Conservation (phyloP, 768 basidiomycete genomes). For the Termitomyces sp. region DNA sequence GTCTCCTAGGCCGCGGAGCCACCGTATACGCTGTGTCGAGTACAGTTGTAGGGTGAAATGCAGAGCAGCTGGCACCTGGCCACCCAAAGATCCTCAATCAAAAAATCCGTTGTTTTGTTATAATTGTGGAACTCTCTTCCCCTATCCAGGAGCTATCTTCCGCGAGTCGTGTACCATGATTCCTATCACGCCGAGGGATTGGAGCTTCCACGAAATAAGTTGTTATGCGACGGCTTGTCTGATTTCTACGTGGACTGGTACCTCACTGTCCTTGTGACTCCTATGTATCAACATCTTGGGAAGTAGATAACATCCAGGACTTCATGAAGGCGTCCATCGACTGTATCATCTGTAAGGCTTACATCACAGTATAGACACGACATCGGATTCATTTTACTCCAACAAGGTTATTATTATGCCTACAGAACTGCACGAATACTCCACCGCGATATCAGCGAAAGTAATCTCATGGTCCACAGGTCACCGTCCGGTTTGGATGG, state of each 20-base stretch:
- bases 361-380: background rate
- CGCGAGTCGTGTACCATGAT: background rate
- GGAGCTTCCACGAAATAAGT: background rate
- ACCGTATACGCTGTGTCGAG: conserved; percentile 9
- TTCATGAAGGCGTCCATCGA: background rate
- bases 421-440: background rate
- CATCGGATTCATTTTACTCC: too few relatives aligned
- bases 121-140: conserved; percentile 6
- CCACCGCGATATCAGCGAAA: conserved; percentile 1
- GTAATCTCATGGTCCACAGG: background rate
- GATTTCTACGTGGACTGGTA: background rate
- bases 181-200: background rate
- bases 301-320: background rate
- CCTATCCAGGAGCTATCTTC: conserved; percentile 11
- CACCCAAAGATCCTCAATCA: background rate
- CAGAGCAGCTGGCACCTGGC: conserved; percentile 11
- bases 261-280: background rate
- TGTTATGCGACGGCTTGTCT: background rate
- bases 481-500: background rate
- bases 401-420: background rate
- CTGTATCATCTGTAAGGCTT: background rate
- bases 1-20: conserved; percentile 17
- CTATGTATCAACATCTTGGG: background rate
- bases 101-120: conserved; percentile 8
- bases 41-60: background rate